phyloP scores from a whole-genome alignment of 2,329 filamentous ascomycete genomes.

The Exophiala alcalophila region DNA sequence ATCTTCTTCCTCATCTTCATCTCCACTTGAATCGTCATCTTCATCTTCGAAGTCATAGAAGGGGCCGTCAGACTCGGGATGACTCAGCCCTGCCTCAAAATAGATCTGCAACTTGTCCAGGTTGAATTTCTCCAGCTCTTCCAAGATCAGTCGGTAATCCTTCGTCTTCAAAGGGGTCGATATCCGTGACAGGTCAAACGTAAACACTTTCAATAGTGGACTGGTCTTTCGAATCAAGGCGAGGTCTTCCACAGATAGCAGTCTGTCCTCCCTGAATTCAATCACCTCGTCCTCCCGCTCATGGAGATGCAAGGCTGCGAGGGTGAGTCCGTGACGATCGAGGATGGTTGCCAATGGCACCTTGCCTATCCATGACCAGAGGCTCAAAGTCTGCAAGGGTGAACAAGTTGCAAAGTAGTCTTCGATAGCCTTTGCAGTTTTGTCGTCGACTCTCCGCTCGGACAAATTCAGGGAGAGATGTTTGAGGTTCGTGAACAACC shows the following conservation, averaged over 20 bases:
- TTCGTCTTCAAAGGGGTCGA: conserved; percentile 7
- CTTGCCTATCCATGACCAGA: conserved; percentile 27
- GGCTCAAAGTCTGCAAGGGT: conserved; percentile 18
- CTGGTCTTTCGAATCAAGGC: conserved; percentile 14
- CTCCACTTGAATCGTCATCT: background rate
- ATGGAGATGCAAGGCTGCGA: conserved; percentile 24
- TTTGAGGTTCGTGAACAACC: conserved; percentile 17
- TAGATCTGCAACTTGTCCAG: conserved; percentile 26
- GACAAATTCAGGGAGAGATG: conserved; percentile 23
- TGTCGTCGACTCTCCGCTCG: background rate
- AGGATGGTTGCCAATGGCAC: conserved; percentile 19
- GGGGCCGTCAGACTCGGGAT: no score
- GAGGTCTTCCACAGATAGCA: conserved; percentile 17
- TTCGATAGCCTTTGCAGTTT: conserved; percentile 9
- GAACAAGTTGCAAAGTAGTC: conserved; percentile 20
- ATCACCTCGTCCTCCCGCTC: conserved; percentile 16
- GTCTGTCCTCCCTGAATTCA: background rate
- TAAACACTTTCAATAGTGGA: conserved; percentile 17
- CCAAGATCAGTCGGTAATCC: conserved; percentile 15
- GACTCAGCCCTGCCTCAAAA: conserved; percentile 21
- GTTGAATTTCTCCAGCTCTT: conserved; percentile 17
- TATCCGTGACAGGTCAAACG: conserved; percentile 20
- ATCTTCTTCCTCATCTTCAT: conserved; percentile 2
- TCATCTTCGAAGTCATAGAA: no score
- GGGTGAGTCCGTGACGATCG: conserved; percentile 18